Evolutionary conservation across 345 rosid genomes (phyloP).

Genomic region (Moricandia arvensis): DNA sequence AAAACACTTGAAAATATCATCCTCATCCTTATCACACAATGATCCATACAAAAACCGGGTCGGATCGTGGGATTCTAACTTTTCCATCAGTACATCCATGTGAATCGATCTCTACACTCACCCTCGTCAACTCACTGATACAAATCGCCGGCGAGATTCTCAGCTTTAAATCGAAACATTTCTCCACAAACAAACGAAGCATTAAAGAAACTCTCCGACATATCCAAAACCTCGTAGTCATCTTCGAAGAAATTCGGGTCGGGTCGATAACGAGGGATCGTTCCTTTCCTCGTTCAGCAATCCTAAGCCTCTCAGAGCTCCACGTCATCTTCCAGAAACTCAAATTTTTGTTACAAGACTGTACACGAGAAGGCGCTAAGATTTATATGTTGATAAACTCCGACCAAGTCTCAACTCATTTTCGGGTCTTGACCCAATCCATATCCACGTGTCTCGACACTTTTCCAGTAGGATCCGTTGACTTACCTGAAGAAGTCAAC

Average conservation of each 20-base stretch:
- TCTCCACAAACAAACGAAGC: slow-evolving; percentile 50
- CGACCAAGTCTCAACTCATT: slow-evolving; percentile 51
- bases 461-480: slow-evolving; percentile 46
- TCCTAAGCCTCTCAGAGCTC: slow-evolving; percentile 65
- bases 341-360: slow-evolving; percentile 56
- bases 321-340: slow-evolving; percentile 65
- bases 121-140: slow-evolving; percentile 55
- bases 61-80: slow-evolving; percentile 59
- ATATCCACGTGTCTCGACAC: slow-evolving; percentile 59
- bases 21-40: slow-evolving; percentile 27
- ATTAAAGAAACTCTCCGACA: slow-evolving; percentile 50
- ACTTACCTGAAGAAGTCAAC: slow-evolving; percentile 48
- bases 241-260: slow-evolving; percentile 52
- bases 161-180: slow-evolving; percentile 41
- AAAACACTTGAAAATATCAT: neutral
- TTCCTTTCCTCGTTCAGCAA: slow-evolving; percentile 34
- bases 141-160: slow-evolving; percentile 45
- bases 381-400: slow-evolving; percentile 59
- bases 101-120: slow-evolving; percentile 41
- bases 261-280: neutral
- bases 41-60: slow-evolving; percentile 39
- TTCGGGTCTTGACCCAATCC: slow-evolving; percentile 46
- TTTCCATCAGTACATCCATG: slow-evolving; percentile 68
- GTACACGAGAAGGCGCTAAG: slow-evolving; percentile 59
- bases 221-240: slow-evolving; percentile 43